Conservation (phyloP, 371 early-diverging fungal genomes). For the Syncephalastrum racemosum region DNA sequence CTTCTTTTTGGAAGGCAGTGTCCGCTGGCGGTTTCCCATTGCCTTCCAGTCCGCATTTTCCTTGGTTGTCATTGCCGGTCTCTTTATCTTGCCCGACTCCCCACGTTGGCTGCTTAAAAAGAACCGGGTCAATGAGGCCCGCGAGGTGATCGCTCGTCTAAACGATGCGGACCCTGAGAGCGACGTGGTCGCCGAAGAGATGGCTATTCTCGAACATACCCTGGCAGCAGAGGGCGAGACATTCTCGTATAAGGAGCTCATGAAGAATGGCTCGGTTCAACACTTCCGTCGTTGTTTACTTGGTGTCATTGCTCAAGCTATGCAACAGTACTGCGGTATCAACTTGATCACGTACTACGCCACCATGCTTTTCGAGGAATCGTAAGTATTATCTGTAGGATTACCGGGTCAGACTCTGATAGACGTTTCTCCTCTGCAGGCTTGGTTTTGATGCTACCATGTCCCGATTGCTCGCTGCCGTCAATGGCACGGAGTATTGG, state of each 20-base stretch:
- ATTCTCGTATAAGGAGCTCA: conserved; percentile 37
- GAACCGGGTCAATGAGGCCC: conserved; percentile 34
- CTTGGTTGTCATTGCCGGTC: conserved; percentile 39
- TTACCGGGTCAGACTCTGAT: too few species aligned
- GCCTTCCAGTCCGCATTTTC: conserved; percentile 52
- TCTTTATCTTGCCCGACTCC: conserved; percentile 53
- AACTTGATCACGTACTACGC: conserved; percentile 33
- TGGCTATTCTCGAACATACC: conserved; percentile 46
- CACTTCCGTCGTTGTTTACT: conserved; percentile 43
- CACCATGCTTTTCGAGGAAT: conserved; percentile 16
- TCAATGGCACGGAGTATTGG: conserved; percentile 23
- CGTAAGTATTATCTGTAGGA: background rate
- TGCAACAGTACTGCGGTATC: conserved; percentile 50
- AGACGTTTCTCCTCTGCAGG: background rate
- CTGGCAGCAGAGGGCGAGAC: conserved; percentile 25
- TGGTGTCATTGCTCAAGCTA: conserved; percentile 44
- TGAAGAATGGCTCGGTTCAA: conserved; percentile 38
- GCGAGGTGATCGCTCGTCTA: conserved; percentile 40
- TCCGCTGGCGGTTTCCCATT: conserved; percentile 56
- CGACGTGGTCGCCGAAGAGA: conserved; percentile 34
- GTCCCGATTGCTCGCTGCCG: conserved; percentile 18
- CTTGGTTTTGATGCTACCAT: conserved; percentile 20
- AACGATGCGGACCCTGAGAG: conserved; percentile 31
- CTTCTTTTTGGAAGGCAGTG: conserved; percentile 28
- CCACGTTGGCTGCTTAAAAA: conserved; percentile 59